Conservation (phyloP, 139 green algal genomes). For the Trebouxia sp. region DNA sequence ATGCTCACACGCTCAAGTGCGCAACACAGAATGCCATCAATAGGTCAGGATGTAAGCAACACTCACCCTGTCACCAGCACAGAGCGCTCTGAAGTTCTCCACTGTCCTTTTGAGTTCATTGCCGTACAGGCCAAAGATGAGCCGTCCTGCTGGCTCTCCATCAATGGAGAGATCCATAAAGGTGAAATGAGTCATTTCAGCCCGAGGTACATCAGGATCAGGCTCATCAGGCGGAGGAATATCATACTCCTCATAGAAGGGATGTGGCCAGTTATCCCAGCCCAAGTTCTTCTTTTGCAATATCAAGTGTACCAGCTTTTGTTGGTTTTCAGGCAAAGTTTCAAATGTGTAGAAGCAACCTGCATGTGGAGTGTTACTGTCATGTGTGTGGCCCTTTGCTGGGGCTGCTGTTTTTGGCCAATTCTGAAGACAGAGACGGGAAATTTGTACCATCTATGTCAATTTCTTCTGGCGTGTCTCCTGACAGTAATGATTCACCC, state of each 20-base stretch:
- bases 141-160: background rate
- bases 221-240: background rate
- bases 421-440: background rate
- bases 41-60: background rate
- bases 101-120: slow-evolving; percentile 15
- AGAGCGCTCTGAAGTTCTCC: slow-evolving; percentile 31
- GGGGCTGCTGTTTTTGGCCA: too few species aligned
- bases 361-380: background rate
- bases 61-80: slow-evolving; percentile 18
- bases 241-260: too few species aligned
- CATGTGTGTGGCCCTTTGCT: background rate
- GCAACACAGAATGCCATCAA: background rate
- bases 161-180: slow-evolving; percentile 72
- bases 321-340: too few species aligned
- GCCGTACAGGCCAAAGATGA: slow-evolving; percentile 29
- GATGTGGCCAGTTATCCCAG: background rate
- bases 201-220: too few species aligned
- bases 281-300: slow-evolving; percentile 16
- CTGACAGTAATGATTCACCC: slow-evolving; percentile 14
- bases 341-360: slow-evolving; percentile 25
- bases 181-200: slow-evolving; percentile 40
- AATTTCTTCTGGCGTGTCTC: slow-evolving; percentile 9
- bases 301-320: slow-evolving; percentile 22
- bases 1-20: background rate
- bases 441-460: slow-evolving; percentile 15